Base-by-base conservation (phyloP, 352 stramenopile genomes). In the Pythium aphanidermatum region DNA sequence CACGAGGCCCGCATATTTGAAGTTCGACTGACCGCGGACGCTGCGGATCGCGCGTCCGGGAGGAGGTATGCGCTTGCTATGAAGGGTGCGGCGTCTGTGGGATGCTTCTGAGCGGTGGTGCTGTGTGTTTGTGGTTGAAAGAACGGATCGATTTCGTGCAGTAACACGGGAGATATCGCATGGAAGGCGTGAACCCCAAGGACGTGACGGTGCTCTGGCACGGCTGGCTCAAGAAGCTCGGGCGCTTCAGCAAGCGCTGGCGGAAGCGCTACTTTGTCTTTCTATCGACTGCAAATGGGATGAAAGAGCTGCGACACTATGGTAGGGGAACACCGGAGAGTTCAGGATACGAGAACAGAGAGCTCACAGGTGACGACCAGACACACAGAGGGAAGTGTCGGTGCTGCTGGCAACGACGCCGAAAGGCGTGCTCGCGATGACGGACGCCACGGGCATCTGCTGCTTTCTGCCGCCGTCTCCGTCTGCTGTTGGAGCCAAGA, bases 211-310 rank as follows among this genome's bases (percentile, higher is more conserved):
- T 91, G 49, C 76, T 91, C 19, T 91, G 79, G 79, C 74, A 88
- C 37, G 79, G 79, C 46, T 91, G 79, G 79, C 69, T 91, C 36
- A 86, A 86, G 66, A 87, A 88, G 54, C 73, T 91, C 29, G 79
- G 79, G 13, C 68, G 79, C 41, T 91, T 91, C 51, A 89, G 76
- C 55, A 87, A 85, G 60, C 72, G 76, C 29, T 91, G 79, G 79
- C 72, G 72, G 31, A 66, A 76, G 3, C 72, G 74, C 13, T 91
- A 91, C 41, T 91, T 91, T 41, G 57, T 91, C 9, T 87, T 91
- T 45, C 31, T 91, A 7, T 80, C 77, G n/a, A 78, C 57, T 4
- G 12, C 59, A 20, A 84, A 65, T 44, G 79, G 78, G 16, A 58
- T 82, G 38, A 87, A 83, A 36, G 79, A 91, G 55, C 55, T 91